Percentiles rank a stretch among this genome's conserved stretches.
Evolutionary conservation across 768 basidiomycete species (phyloP).

Genomic region (Nidularia sp.): DNA sequence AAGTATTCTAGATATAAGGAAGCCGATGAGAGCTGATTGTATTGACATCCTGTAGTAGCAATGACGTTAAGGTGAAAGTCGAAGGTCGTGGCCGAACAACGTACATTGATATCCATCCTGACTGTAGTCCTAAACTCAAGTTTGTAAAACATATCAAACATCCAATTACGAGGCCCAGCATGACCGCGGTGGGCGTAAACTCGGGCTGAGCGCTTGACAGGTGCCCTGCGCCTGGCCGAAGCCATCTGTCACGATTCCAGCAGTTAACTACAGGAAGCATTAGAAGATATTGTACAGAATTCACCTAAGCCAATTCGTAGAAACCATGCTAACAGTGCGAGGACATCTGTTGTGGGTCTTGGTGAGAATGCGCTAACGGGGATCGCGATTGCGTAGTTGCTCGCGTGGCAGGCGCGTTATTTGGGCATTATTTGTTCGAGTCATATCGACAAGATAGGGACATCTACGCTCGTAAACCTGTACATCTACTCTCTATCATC

Average conservation of each 20-base stretch:
- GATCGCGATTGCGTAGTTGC: background rate
- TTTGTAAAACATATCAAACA: constrained; percentile 91
- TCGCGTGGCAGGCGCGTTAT: constrained; percentile 12
- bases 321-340: too few species aligned
- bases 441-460: constrained; percentile 1
- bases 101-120: constrained; percentile 88
- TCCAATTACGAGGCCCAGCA: constrained; percentile 79
- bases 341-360: too few species aligned
- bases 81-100: constrained; percentile 13
- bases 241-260: background rate
- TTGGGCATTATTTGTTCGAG: constrained; percentile 12
- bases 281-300: too few species aligned
- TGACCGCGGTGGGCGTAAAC: constrained; percentile 54
- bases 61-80: background rate
- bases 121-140: constrained; percentile 82
- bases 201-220: constrained; percentile 27
- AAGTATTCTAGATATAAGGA: constrained; percentile 73
- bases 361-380: too few species aligned
- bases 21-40: constrained; percentile 91
- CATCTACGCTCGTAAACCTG: background rate
- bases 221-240: background rate
- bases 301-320: too few species aligned
- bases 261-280: too few species aligned
- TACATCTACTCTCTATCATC: constrained; percentile 3
- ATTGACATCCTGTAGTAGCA: constrained; percentile 76